These are phyloP conservation scores for Musa schizocarpa DNA, from an alignment of 176 grass and related monocot genomes.

Conservation along the genomic window DNA sequence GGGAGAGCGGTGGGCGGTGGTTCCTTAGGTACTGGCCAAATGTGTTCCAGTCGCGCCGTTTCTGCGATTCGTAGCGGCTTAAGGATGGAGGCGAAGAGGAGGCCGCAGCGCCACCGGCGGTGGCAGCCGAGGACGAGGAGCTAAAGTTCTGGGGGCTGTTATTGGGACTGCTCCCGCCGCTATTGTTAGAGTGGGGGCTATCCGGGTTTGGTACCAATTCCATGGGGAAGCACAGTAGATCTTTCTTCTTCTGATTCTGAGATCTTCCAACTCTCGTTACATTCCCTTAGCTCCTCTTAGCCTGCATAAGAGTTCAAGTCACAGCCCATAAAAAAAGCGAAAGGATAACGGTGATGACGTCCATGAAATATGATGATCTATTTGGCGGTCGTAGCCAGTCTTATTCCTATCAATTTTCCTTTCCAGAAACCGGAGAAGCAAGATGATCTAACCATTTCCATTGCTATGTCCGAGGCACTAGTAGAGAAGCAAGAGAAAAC, in stretches of 20 bases:
- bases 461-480: no score
- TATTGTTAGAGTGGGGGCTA: neutral
- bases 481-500: no score
- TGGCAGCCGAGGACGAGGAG: neutral
- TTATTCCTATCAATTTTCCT: no score
- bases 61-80: slow-evolving; percentile 14
- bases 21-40: slow-evolving; percentile 4
- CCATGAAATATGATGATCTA: no score
- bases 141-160: neutral
- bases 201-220: neutral
- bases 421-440: no score
- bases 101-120: neutral
- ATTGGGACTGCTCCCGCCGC: neutral
- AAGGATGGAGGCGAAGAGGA: neutral
- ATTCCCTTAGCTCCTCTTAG: neutral
- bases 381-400: no score
- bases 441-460: no score
- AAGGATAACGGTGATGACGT: no score
- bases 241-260: no score
- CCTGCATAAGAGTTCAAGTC: neutral
- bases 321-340: no score
- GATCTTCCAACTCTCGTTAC: no score
- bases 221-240: neutral
- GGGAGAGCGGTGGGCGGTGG: neutral
- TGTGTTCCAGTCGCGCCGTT: slow-evolving; percentile 5